Base-by-base conservation (phyloP, 2,329 filamentous ascomycete genomes). In the Nigrospora osmanthi region DNA sequence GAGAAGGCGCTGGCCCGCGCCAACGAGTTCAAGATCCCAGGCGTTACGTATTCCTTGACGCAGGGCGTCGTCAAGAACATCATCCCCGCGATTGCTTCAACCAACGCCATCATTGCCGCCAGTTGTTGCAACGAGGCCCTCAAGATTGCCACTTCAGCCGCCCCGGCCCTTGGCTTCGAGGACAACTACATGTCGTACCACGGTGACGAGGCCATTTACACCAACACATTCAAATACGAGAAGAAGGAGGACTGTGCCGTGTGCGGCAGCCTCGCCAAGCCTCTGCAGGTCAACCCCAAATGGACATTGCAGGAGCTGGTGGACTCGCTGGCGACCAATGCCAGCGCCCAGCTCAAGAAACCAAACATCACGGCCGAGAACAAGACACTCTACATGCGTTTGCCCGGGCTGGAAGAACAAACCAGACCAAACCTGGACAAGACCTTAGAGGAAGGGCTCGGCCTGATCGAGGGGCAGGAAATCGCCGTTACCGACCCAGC, bases 161-260 rank as follows among this genome's bases (percentile, higher is more conserved):
- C 91, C 31, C 89, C 91, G 0, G 84, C 82, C 51, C 73, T 98
- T 14, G 87, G 85, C 12, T 73, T 80, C 51, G 81, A 85, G 38
- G 85, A 85, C 45, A 95, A 95, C 63, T 98, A 98, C 69, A 97
- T 97, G 90, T 95, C 96, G 87, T 98, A 98, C 65, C 95, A 89
- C 12, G 93, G 94, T 39, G 90, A 97, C 58, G 91, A 95, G 58
- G 80, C 86, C 53, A 85, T 98, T 53, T 98, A 98, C 70, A 98
- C 93, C 0, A 96, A 95, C 66, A 98, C 93, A 0, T 98, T 97
- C 63, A 84, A 89, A 58, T 89, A 95, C 58, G 85, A 96, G 67
- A 88, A 87, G 71, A 97, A 96, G 65, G 78, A 85, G 14, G 93
- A 97, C 65, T 98, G 93, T 53, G 89, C 93, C 3, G 93, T 97